Evolutionary conservation across 2,329 filamentous ascomycete species (phyloP).

Genomic region (Zymoseptoria tritici): DNA sequence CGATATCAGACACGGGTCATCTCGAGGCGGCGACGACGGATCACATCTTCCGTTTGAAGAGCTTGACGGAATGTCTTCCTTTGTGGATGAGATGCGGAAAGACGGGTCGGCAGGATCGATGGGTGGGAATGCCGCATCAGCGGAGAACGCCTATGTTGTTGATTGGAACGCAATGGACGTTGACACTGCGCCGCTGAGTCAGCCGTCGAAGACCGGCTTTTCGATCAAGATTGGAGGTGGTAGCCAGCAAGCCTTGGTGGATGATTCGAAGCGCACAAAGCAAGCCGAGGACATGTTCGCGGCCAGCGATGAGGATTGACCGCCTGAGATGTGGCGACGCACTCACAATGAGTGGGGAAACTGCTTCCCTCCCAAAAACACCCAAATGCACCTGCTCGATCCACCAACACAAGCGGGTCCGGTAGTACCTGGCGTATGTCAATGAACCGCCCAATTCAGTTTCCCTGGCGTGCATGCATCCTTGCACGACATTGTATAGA

Average conservation of each 20-base stretch:
- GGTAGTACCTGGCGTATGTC: too few relatives aligned
- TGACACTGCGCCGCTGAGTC: conserved; percentile 8
- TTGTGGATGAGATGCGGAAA: not conserved
- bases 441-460: too few relatives aligned
- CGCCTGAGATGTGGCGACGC: not conserved
- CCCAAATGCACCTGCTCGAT: too few relatives aligned
- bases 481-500: too few relatives aligned
- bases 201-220: conserved; percentile 17
- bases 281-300: conserved; percentile 84
- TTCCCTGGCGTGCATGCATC: too few relatives aligned
- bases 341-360: not conserved
- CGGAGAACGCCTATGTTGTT: not conserved
- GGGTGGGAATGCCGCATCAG: not conserved
- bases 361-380: not conserved
- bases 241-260: conserved; percentile 6
- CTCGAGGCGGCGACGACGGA: not conserved
- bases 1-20: not conserved
- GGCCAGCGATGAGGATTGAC: conserved; percentile 54
- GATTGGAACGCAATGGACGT: not conserved
- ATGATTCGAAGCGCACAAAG: conserved; percentile 52
- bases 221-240: conserved; percentile 17
- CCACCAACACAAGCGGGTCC: too few relatives aligned
- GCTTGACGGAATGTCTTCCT: not conserved
- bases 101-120: not conserved
- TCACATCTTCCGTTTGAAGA: not conserved